Evolutionary conservation across 805 yeast species (phyloP).

Genomic region (Saccharomycopsis babjevae): DNA sequence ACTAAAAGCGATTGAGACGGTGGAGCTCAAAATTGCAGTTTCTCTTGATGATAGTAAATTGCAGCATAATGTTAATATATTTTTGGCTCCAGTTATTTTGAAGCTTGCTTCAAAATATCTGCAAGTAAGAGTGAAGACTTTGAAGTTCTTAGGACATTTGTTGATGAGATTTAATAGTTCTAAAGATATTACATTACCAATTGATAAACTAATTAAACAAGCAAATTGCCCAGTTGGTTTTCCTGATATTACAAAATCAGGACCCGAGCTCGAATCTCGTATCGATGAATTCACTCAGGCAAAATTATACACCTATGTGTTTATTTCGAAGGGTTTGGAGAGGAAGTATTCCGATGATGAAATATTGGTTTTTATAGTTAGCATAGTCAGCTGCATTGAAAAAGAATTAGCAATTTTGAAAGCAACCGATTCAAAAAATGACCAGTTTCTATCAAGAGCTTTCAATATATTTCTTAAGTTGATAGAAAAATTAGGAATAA

Average conservation of each 20-base stretch:
- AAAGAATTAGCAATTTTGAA: not conserved
- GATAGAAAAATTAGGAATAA: conserved; percentile 26
- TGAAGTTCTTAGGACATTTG: conserved; percentile 56
- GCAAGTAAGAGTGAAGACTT: conserved; percentile 56
- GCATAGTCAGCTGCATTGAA: conserved; percentile 35
- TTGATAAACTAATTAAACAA: conserved; percentile 50
- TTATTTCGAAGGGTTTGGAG: conserved; percentile 59
- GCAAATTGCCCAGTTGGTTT: conserved; percentile 42
- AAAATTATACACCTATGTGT: conserved; percentile 51
- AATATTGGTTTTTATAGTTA: conserved; percentile 32
- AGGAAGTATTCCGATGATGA: conserved; percentile 33
- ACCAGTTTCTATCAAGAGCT: conserved; percentile 38
- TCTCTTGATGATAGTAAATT: conserved; percentile 60
- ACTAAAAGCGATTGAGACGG: conserved; percentile 56
- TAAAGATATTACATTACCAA: conserved; percentile 49
- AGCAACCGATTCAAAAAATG: conserved; percentile 12
- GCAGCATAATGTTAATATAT: conserved; percentile 47
- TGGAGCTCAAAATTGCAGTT: conserved; percentile 71
- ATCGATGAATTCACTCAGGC: conserved; percentile 40
- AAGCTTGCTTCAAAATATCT: conserved; percentile 66
- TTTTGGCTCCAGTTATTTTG: conserved; percentile 66
- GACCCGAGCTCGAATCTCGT: conserved; percentile 18
- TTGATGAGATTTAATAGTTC: conserved; percentile 56
- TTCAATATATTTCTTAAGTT: conserved; percentile 51
- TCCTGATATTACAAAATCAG: not conserved